Conservation (phyloP, 73 alveolate species). For the Paramecium primaurelia region DNA sequence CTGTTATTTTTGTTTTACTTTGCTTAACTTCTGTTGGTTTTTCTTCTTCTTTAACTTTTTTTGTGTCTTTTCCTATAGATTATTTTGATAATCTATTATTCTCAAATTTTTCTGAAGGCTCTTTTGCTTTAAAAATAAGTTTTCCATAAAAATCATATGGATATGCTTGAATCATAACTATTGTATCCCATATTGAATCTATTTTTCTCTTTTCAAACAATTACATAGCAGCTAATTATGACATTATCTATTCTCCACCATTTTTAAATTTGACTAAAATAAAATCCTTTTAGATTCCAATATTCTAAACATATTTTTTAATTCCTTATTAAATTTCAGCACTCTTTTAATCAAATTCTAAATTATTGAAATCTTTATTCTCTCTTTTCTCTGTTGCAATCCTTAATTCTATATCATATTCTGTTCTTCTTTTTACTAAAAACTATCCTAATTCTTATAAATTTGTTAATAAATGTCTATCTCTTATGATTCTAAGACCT, state of each 20-base stretch:
- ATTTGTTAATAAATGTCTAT: background rate
- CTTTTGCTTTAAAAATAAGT: background rate
- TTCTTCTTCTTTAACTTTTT: background rate
- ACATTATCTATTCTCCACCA: constrained; percentile 33
- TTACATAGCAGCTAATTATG: background rate
- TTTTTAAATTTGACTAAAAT: background rate
- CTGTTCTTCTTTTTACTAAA: background rate
- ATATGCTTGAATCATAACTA: background rate
- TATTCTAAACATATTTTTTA: background rate
- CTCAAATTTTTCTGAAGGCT: background rate
- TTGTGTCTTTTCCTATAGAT: background rate
- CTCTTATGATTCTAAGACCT: constrained; percentile 4
- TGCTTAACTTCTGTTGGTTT: background rate
- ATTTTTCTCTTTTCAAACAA: constrained; percentile 30
- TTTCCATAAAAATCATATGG: constrained; percentile 1
- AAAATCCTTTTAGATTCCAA: background rate
- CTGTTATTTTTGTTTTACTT: background rate
- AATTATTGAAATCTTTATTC: background rate
- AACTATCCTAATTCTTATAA: background rate
- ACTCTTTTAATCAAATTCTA: constrained; percentile 31
- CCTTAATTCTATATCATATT: constrained; percentile 28
- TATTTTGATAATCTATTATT: background rate
- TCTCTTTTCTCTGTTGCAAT: background rate
- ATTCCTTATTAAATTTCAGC: constrained; percentile 8
- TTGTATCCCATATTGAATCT: constrained; percentile 12